phyloP scores from a whole-genome alignment of 345 rosid genomes.

The Noccaea bulbosa region DNA sequence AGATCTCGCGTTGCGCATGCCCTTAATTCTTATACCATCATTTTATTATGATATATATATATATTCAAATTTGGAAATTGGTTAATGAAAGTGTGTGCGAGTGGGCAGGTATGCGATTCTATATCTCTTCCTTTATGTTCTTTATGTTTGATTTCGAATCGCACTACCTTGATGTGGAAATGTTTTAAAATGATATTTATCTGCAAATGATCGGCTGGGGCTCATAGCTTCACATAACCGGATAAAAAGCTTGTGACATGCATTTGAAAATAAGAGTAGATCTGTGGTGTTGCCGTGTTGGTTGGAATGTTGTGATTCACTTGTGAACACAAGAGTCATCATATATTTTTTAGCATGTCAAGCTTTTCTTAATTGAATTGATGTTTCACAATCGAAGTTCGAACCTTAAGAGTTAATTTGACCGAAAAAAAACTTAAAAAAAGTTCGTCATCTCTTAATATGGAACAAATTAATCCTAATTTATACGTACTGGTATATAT shows the following conservation, averaged over 20 bases:
- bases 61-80: background rate
- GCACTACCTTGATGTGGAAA: conserved; percentile 18
- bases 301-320: background rate
- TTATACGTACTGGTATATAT: background rate
- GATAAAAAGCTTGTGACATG: background rate
- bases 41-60: conserved; percentile 2
- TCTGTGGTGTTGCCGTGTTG: background rate
- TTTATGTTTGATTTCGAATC: conserved; percentile 23
- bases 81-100: conserved; percentile 34
- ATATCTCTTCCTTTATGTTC: conserved; percentile 2
- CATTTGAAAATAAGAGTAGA: background rate
- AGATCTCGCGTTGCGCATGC: no score
- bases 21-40: background rate
- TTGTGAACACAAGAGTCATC: background rate
- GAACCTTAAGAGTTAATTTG: background rate
- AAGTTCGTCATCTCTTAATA: background rate
- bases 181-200: background rate
- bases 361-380: background rate
- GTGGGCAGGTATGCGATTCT: conserved; percentile 47
- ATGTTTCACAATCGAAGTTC: background rate
- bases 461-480: background rate
- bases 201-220: background rate
- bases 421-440: background rate
- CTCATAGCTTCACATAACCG: background rate
- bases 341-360: background rate